phyloP scores from a whole-genome alignment of 345 rosid species.

The Xanthoceras sorbifolium region DNA sequence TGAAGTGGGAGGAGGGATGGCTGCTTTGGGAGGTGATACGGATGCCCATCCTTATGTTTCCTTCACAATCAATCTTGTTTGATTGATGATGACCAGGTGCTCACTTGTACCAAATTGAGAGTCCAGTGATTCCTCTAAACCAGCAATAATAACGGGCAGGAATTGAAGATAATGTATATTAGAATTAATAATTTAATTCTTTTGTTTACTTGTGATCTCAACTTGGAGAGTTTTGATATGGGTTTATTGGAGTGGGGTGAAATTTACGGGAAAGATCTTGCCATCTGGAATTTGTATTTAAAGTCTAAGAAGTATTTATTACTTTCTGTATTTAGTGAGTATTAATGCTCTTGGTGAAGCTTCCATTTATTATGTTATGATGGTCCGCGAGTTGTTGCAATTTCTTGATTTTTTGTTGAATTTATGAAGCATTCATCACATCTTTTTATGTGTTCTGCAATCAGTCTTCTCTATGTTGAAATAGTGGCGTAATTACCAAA shows the following conservation, averaged over 20 bases:
- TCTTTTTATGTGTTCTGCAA: no score
- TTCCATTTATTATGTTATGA: background rate
- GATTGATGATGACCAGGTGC: conserved; percentile 25
- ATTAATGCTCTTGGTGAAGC: background rate
- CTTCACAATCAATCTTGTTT: conserved; percentile 87
- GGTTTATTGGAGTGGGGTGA: conserved; percentile 7
- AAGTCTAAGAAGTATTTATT: conserved; percentile 10
- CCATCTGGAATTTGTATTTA: conserved; percentile 17
- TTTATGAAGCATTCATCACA: background rate
- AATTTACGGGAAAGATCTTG: conserved; percentile 20
- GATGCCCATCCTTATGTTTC: conserved; percentile 86
- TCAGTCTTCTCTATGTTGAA: background rate
- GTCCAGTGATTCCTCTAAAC: conserved; percentile 21
- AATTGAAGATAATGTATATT: conserved; percentile 37
- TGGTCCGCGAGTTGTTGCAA: background rate
- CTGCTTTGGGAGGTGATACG: conserved; percentile 76
- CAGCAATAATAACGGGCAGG: conserved; percentile 31
- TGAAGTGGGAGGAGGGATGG: conserved; percentile 82
- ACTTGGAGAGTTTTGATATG: conserved; percentile 19
- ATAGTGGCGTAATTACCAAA: background rate
- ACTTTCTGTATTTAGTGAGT: background rate
- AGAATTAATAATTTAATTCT: conserved; percentile 38
- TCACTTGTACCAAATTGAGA: conserved; percentile 10
- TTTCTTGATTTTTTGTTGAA: background rate
- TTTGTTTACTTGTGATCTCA: conserved; percentile 31